phyloP scores from a whole-genome alignment of 1,284 basidiomycete genomes.

The Ustilago vetiveriae region DNA sequence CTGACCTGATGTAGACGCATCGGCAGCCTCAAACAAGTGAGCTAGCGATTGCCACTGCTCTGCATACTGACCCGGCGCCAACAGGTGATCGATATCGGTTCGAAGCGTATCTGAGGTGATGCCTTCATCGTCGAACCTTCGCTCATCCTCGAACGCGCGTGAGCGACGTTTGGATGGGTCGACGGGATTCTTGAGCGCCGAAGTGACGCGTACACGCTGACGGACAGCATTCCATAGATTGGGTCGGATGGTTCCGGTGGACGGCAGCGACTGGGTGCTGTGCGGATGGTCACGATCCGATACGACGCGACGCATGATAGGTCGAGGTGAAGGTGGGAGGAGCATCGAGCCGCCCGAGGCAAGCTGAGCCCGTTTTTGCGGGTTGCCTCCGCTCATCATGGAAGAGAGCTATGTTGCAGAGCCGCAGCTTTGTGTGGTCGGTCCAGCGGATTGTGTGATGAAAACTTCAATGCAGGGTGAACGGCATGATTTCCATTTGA shows the following conservation, averaged over 20 bases:
- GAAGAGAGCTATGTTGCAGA: constrained; percentile 1
- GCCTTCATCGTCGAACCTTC: constrained; percentile 53
- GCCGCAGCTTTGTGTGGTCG: too few species aligned
- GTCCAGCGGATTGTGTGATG: too few species aligned
- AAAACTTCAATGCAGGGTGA: too few species aligned
- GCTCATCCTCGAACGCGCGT: constrained; percentile 31
- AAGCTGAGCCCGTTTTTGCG: constrained; percentile 3
- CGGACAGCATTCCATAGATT: constrained; percentile 45
- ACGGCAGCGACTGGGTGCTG: constrained; percentile 36
- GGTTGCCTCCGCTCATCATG: neutral
- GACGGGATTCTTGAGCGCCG: constrained; percentile 21
- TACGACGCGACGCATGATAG: constrained; percentile 36
- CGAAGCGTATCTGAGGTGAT: constrained; percentile 48
- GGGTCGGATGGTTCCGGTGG: constrained; percentile 18
- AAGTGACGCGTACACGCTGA: constrained; percentile 37
- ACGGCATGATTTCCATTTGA: too few species aligned
- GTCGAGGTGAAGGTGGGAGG: constrained; percentile 17
- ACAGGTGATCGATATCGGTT: constrained; percentile 24
- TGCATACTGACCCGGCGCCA: constrained; percentile 42
- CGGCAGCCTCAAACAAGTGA: constrained; percentile 45
- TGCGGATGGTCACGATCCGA: constrained; percentile 35
- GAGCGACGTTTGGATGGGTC: constrained; percentile 18
- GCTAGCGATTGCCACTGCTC: constrained; percentile 59
- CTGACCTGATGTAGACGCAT: constrained; percentile 1
- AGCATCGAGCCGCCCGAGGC: constrained; percentile 22